A percentile compares a stretch with the other conserved stretches of the same genome.
phyloP scores from a whole-genome alignment of 129 eudicot genomes.

The Saposhnikovia divaricata region DNA sequence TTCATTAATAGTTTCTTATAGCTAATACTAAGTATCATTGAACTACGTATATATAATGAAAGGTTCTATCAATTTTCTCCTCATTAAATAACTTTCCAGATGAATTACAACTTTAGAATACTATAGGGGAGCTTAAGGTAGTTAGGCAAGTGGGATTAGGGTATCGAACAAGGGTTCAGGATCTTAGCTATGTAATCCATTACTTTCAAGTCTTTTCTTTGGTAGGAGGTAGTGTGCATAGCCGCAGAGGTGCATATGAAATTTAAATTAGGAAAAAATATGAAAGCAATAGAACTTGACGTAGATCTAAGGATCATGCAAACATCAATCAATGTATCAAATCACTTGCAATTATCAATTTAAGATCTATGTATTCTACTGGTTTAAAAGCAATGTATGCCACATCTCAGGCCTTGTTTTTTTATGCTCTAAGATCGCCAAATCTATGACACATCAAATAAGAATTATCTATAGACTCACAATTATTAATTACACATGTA shows the following conservation, averaged over 20 bases:
- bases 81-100: not conserved
- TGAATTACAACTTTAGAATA: not conserved
- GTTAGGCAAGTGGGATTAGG: not conserved
- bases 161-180: not conserved
- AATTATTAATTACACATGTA: not conserved
- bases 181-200: not conserved
- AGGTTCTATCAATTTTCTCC: not conserved
- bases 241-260: not conserved
- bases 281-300: not conserved
- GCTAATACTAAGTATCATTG: not conserved
- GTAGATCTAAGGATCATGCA: not conserved
- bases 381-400: not conserved
- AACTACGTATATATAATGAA: not conserved
- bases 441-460: not conserved
- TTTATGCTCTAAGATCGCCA: not conserved
- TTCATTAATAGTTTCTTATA: not conserved
- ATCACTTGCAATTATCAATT: not conserved
- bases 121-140: not conserved
- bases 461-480: not conserved
- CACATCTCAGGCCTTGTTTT: not conserved
- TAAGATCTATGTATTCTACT: not conserved
- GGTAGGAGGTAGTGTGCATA: not conserved
- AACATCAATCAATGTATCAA: not conserved
- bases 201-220: not conserved
- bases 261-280: not conserved